These are phyloP conservation scores for Geotrichum fermentans DNA, from an alignment of 1,139 yeast genomes.

Conservation along the genomic window DNA sequence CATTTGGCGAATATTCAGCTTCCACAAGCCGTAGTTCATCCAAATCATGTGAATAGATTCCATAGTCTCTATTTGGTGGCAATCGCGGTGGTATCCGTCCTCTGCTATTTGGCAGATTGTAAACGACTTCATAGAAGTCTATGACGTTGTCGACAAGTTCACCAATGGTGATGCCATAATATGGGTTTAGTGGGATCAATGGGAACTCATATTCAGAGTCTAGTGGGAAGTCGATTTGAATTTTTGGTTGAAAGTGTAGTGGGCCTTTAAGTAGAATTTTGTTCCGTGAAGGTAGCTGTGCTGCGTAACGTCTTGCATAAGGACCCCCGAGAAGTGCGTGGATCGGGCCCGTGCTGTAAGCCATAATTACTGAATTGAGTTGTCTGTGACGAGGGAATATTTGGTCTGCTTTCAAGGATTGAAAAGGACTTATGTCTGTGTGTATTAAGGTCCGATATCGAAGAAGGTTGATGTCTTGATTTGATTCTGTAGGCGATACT, in stretches of 20 bases:
- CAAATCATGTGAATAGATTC: conserved; percentile 6
- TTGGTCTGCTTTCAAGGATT: no score
- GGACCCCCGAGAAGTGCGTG: conserved; percentile 5
- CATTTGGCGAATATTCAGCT: conserved; percentile 8
- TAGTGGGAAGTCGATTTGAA: conserved; percentile 8
- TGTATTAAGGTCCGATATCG: background rate
- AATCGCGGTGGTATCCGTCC: background rate
- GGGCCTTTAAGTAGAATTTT: background rate
- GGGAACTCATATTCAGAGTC: conserved; percentile 7
- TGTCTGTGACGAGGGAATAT: no score
- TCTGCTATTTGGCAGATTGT: background rate
- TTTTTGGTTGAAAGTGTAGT: background rate
- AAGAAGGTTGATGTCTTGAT: background rate
- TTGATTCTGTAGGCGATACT: no score
- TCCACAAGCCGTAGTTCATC: conserved; percentile 6
- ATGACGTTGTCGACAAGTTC: conserved; percentile 7
- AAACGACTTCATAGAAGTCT: conserved; percentile 4
- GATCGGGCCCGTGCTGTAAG: conserved; percentile 2
- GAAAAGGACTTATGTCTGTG: no score
- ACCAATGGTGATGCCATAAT: conserved; percentile 3
- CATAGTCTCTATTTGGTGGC: conserved; percentile 1
- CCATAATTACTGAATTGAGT: background rate
- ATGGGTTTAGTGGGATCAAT: background rate
- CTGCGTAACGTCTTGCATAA: background rate
- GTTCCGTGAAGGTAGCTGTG: background rate